phyloP scores from a whole-genome alignment of 495 filamentous ascomycete species.

The Polyplosphaeria fusca region DNA sequence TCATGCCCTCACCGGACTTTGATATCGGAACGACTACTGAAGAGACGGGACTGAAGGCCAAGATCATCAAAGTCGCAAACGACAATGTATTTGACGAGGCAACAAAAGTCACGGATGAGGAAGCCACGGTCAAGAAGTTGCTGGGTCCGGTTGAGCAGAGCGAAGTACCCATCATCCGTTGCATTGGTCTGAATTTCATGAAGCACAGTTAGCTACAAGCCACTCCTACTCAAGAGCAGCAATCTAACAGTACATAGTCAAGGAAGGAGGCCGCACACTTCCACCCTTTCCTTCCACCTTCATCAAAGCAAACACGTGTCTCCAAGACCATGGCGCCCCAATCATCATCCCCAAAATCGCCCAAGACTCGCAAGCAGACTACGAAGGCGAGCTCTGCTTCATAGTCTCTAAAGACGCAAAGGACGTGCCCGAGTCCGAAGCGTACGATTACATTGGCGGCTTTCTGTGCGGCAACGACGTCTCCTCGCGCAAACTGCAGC shows the following conservation, averaged over 20 bases:
- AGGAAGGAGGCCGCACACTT: conserved; percentile 48
- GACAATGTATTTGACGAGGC: conserved; percentile 44
- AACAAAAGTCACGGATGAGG: conserved; percentile 36
- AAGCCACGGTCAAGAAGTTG: conserved; percentile 35
- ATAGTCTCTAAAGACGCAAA: conserved; percentile 49
- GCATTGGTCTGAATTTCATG: conserved; percentile 40
- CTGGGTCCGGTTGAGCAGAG: conserved; percentile 33
- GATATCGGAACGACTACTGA: conserved; percentile 45
- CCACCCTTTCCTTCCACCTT: conserved; percentile 52
- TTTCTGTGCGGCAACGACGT: conserved; percentile 53
- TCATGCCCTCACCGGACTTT: conserved; percentile 43
- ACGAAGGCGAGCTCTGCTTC: conserved; percentile 52
- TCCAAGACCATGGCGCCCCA: conserved; percentile 44
- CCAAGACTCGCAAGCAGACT: conserved; percentile 51
- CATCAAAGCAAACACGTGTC: conserved; percentile 49
- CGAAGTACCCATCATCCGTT: conserved; percentile 39
- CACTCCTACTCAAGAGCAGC: too few relatives aligned
- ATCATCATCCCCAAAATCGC: conserved; percentile 50
- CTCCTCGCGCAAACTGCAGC: conserved; percentile 48
- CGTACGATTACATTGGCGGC: conserved; percentile 49
- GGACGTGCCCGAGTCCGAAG: conserved; percentile 44
- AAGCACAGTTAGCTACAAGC: conserved; percentile 41
- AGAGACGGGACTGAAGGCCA: conserved; percentile 42
- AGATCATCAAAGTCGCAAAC: conserved; percentile 38
- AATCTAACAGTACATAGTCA: conserved; percentile 44